These are phyloP conservation scores for Sporisorium scitamineum DNA, from an alignment of 1,284 basidiomycete species.

Conservation along the genomic window DNA sequence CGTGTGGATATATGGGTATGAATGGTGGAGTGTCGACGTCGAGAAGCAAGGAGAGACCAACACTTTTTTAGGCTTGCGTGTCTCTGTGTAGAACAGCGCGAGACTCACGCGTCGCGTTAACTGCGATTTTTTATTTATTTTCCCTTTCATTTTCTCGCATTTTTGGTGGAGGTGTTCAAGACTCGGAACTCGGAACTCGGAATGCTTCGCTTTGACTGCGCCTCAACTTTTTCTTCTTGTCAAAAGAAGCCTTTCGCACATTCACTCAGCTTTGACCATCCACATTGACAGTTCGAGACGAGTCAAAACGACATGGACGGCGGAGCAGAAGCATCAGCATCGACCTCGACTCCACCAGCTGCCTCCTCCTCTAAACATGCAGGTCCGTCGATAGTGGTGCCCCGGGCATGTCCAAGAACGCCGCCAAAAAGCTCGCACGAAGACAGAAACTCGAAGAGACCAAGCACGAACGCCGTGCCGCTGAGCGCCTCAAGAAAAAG, in stretches of 20 bases:
- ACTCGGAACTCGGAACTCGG: constrained; percentile 18
- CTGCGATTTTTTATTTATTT: constrained; percentile 4
- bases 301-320: constrained; percentile 1
- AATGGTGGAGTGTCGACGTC: background rate
- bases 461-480: constrained; percentile 81
- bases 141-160: too few species aligned
- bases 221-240: constrained; percentile 15
- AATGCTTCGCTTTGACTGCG: background rate
- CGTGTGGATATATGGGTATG: background rate
- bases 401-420: constrained; percentile 77
- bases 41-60: constrained; percentile 23
- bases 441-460: constrained; percentile 76
- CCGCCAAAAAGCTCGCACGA: constrained; percentile 81
- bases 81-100: background rate
- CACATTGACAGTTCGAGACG: background rate
- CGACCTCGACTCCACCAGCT: background rate
- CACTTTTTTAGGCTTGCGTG: constrained; percentile 10
- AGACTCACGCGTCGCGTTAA: constrained; percentile 42
- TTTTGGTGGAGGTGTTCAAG: constrained; percentile 31
- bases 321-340: background rate
- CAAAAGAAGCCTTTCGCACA: background rate
- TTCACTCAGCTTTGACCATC: background rate
- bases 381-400: constrained; percentile 29
- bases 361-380: constrained; percentile 12
- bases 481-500: constrained; percentile 74